Base-by-base conservation (phyloP, 306 rosid genomes). In the Vigna radiata region DNA sequence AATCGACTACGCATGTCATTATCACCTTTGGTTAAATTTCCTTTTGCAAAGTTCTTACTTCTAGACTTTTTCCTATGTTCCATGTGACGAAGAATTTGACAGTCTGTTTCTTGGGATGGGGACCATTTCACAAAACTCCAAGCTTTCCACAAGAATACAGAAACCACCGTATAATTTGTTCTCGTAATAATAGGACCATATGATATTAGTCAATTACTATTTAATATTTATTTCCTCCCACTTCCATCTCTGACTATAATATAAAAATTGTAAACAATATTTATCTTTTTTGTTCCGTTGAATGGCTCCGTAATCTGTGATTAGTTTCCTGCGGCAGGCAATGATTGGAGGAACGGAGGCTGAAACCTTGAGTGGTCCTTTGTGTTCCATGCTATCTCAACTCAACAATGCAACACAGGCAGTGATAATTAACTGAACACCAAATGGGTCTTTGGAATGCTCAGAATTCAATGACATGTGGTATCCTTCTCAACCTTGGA, bases 111-210 rank as follows among this genome's bases (percentile, higher is more conserved):
- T 70, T 67, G 73, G 74, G 81, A 73, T 76, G 79, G 83, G 90
- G 95, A 86, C 97, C 94, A 86, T 81, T 78, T 59, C 50, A 79
- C 82, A 86, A 87, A 89, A 84, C 68, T 87, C 92, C 93, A 92
- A 89, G 67, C 14, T 76, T 80, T 85, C 77, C 75, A 72, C 63
- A 85, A 85, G 72, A 85, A 71, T 80, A 90, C 88, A 81, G 75
- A 73, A 81, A 77, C 83, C 86, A 83, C 81, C 79, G 83, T 84
- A 75, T 85, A 60, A 29, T 81, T 76, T 70, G 71, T 17, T 78
- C 71, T 23, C 61, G 36, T 54, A 27, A 77, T 53, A 39, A 77
- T 50, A 73, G 8, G 46, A 66, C 65, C 54, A 70, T 83, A 55
- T 73, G 84, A 70, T 71, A 70, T 76, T 73, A 82, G 72, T 77